Evolutionary conservation across 2,329 filamentous ascomycete species (phyloP).

Genomic region (Xylogone sp.): DNA sequence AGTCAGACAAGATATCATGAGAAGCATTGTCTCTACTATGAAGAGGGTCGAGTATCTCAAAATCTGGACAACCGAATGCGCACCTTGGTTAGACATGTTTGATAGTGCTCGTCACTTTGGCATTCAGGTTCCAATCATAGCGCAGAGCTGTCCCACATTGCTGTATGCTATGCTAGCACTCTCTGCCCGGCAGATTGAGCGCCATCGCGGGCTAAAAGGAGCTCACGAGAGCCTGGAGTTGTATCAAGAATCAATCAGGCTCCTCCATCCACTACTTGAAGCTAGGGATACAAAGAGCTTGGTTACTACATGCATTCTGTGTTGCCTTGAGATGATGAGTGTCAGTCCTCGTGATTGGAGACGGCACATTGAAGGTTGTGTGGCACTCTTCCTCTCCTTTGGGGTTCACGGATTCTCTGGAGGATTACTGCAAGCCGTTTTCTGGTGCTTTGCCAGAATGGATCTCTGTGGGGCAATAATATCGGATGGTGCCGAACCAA

Average conservation of each 20-base stretch:
- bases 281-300: slow-evolving; percentile 40
- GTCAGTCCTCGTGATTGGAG: slow-evolving; percentile 47
- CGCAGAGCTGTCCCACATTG: slow-evolving; percentile 39
- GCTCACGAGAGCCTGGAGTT: slow-evolving; percentile 47
- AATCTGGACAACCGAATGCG: slow-evolving; percentile 49
- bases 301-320: slow-evolving; percentile 42
- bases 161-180: slow-evolving; percentile 49
- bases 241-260: slow-evolving; percentile 48
- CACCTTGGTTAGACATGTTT: slow-evolving; percentile 52
- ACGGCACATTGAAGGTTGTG: slow-evolving; percentile 53
- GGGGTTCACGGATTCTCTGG: slow-evolving; percentile 46
- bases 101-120: slow-evolving; percentile 49
- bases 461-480: slow-evolving; percentile 52
- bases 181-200: slow-evolving; percentile 48
- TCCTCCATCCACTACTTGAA: slow-evolving; percentile 37
- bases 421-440: slow-evolving; percentile 46
- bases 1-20: neutral
- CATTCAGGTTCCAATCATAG: slow-evolving; percentile 45
- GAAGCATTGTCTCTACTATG: slow-evolving; percentile 18
- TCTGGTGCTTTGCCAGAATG: slow-evolving; percentile 57
- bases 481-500: slow-evolving; percentile 42
- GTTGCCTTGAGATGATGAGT: slow-evolving; percentile 45
- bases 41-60: slow-evolving; percentile 34
- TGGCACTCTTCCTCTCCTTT: slow-evolving; percentile 46
- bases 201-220: slow-evolving; percentile 34